Base-by-base conservation (phyloP, 768 basidiomycete species). In the Pisolithus orientalis region DNA sequence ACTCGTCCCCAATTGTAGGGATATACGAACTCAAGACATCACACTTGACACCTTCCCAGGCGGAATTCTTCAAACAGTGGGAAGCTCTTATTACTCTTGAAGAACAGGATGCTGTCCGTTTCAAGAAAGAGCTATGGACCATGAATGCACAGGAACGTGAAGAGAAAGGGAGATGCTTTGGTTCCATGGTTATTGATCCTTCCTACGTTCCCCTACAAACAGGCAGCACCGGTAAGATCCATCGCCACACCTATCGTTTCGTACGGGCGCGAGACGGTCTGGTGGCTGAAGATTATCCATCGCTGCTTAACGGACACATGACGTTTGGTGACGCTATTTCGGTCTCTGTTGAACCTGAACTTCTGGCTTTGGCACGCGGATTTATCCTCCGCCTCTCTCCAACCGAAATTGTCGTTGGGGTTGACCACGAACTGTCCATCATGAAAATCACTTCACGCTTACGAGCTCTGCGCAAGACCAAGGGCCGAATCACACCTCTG, bases 41-140 rank as follows among this genome's bases (percentile, higher is more conserved):
- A 0, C 94, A 97, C 62, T 74, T 99, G 32, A 87, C 84, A 0
- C 67, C 75, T 0, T 24, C 64, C 0, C 90, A 95, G 42, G 67
- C 75, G 0, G 76, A 74, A 1, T 98, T 98, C 68, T 98, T 96
- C 75, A 82, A 82, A 61, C 77, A 81, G 58, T 99, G 96, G 96
- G 96, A 99, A 63, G 70, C 75, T 2, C 76, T 98, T 14, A 75
- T 98, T 51, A 76, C 90, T 2, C 63, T 84, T 4, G 96, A 99
- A 65, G 96, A 98, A 64, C 84, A 86, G 52, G 94, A 96, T 57
- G 72, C 89, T 13, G 70, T 85, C 9, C 78, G 89, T 17, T 94
- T 91, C 72, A 83, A 83, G 64, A 90, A 88, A 57, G 94, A 99
- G 60, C 73, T 98, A 8, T 99, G 96, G 96, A 94, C 90, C 0